Evolutionary conservation across 805 yeast species (phyloP), one percentile per base, ranked within the genome.

Genomic region (Metschnikowia picachoensis): DNA sequence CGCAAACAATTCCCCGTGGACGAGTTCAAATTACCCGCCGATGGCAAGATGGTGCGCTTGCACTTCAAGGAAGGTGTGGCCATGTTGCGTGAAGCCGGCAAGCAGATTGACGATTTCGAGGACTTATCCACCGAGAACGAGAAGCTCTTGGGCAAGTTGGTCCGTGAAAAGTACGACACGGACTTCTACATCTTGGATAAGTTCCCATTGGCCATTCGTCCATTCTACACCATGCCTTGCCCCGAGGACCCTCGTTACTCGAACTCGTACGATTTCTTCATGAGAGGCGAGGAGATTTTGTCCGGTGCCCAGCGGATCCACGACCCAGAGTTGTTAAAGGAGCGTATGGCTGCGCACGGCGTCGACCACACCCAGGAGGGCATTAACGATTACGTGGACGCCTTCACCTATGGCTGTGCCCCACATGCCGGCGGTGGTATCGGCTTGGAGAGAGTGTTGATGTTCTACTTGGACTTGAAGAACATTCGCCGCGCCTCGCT

Each of bases 351-450:
- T 40, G 85, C 77, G 33, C 96, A 86, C 61, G 98, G 80, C 27
- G 82, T 94, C 46, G 87, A 88, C 64, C 87, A 95, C 48, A 72
- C 73, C 49, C 78, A 79, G 49, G 87, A 88, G 30, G 99, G 98
- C 54, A 73, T 92, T 59, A 78, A 78, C 64, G 98, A 94, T 65
- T 94, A 94, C 72, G 84, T 87, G 48, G 92, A 92, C 53, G 95
- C 97, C 14, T 94, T 94, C 76, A 73, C 80, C 39, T 92, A 85
- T 65, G 99, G 98, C 15, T 92, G 97, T 77, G 85, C 96, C 53
- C 99, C 99, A 41, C 99, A 94, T 62, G 99, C 96, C 31, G 99
- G 99, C 67, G 99, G 99, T 74, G 99, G 99, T 71, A 94, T 94
- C 66, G 99, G 99, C 62, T 74, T 94, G 57, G 99, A 94, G 74